phyloP scores from a whole-genome alignment of 23 red algal genomes.

The Gracilaria gracilis region DNA sequence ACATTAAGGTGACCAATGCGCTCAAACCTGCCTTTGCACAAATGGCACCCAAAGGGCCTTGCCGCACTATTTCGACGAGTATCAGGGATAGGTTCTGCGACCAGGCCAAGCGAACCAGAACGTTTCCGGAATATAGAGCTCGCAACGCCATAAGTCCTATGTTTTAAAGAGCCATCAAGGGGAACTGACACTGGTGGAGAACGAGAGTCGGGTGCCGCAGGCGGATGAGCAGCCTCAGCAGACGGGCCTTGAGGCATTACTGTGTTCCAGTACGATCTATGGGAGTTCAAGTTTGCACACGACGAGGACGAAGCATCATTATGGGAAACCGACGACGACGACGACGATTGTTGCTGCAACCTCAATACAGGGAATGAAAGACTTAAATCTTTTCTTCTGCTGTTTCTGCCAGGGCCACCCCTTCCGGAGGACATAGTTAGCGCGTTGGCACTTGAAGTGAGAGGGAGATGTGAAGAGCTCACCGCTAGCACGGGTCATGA shows the following conservation, averaged over 20 bases:
- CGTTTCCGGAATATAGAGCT: conserved; percentile 18
- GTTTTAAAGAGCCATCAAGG: background rate
- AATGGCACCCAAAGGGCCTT: conserved; percentile 24
- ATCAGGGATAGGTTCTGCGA: conserved; percentile 6
- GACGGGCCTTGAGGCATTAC: background rate
- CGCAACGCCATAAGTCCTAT: background rate
- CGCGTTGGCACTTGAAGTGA: background rate
- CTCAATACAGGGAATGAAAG: conserved; percentile 32
- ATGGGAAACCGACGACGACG: background rate
- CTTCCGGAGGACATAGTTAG: conserved; percentile 10
- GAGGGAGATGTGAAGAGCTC: background rate
- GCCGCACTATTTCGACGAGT: conserved; percentile 7
- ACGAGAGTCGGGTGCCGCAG: background rate
- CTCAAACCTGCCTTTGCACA: conserved; percentile 40
- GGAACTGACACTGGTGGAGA: background rate
- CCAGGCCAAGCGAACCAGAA: background rate
- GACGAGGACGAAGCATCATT: background rate
- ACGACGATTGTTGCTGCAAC: background rate
- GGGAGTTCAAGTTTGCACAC: background rate
- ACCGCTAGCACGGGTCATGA: background rate
- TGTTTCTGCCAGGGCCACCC: background rate
- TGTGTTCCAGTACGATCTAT: conserved; percentile 12
- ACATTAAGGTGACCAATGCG: conserved; percentile 32
- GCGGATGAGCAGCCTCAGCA: background rate
- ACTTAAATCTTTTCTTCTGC: background rate